Evolutionary conservation across 2,329 filamentous ascomycete genomes (phyloP), one percentile per base, ranked within the genome.

Genomic region (Aspergillus fructus): DNA sequence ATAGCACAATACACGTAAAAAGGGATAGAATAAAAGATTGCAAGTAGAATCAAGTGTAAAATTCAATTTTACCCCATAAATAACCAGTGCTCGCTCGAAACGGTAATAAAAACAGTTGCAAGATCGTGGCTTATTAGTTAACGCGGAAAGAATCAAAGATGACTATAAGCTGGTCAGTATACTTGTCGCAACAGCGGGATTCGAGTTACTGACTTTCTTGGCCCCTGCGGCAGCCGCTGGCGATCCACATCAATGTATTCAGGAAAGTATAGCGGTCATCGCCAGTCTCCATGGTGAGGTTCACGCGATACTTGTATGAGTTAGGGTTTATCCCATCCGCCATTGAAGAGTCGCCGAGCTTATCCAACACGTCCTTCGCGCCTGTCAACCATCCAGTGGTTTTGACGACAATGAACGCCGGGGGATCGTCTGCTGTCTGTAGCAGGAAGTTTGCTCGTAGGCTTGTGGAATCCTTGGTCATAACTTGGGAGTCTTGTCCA

Each of bases 181-280:
- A 46, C 11, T 21, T 30, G 6, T 27, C 3, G 19, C n/a, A 49
- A 12, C 2, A 42, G 15, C 17, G 4, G 5, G 8, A 5, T 24
- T 24, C 6, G 37, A 37, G 21, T 21, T 7, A 59, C 71, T 64
- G 61, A 79, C 78, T 73, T 73, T 81, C 78, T 54, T 74, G 71
- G 40, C 72, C 73, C 52, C 78, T 70, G 55, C 78, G 73, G 63
- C 78, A 79, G 21, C 78, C 78, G 61, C 78, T 81, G 51, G 76
- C 78, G 53, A 80, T 71, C 79, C 79, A 81, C 75, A 80, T 79
- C 27, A 78, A 69, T 9, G 76, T 79, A 61, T 80, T 81, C 53
- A 81, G 62, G 63, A 80, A 79, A 9, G 74, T 72, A 58, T 81
- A 81, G 21, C 79, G 73, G 53, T 80, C 76, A 59, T 81, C 79